These are phyloP conservation scores for Phytophthora sansomeana DNA, from an alignment of 352 stramenopile species.

Conservation along the genomic window DNA sequence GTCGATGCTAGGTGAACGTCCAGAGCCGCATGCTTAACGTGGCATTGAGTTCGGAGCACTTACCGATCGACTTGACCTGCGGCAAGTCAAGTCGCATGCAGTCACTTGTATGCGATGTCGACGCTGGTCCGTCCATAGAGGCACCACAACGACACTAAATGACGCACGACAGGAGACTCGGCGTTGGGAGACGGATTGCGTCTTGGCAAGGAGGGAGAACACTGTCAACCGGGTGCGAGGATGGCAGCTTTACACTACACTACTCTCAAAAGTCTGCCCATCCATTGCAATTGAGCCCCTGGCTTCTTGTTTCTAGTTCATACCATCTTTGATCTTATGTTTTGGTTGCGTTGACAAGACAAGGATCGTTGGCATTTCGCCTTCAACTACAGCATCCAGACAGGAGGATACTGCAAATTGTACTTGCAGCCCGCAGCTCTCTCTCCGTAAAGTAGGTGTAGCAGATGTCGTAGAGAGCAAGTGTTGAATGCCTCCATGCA, in stretches of 20 bases:
- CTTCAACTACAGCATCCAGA: constrained; percentile 3
- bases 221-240: no score
- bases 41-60: neutral
- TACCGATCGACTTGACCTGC: neutral
- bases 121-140: no score
- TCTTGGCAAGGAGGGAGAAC: no score
- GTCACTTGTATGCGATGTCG: no score
- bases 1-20: constrained; percentile 19
- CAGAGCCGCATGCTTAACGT: neutral
- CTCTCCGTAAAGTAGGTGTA: constrained; percentile 16
- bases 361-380: neutral
- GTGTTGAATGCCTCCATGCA: constrained; percentile 1
- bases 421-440: neutral
- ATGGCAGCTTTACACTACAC: no score
- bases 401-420: neutral
- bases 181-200: no score
- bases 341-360: neutral
- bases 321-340: neutral
- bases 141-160: no score
- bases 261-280: no score
- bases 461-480: constrained; percentile 23
- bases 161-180: no score
- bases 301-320: neutral
- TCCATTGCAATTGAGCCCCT: no score
- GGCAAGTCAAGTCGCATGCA: no score